Base-by-base conservation (phyloP, 1,284 basidiomycete genomes). In the Microbotryomycetes sp. region DNA sequence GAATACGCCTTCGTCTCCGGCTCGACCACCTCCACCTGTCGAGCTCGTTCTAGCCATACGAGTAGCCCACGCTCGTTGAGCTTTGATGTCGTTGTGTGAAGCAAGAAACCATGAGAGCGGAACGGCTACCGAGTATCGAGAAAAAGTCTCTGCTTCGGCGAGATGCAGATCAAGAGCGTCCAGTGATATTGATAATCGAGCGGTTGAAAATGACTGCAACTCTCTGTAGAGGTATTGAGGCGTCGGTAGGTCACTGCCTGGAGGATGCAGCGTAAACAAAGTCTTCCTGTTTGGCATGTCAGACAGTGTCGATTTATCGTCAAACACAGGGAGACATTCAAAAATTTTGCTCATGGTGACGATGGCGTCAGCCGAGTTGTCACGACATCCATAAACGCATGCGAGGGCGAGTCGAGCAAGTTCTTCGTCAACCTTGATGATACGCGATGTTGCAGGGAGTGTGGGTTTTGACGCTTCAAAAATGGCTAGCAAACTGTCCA, bases 401-500 rank as follows among this genome's bases (percentile, higher is more conserved):
- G 92, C 87, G 9, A 96, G 82, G 0, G 92, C 90, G 4, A 96
- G 76, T 12, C 87, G 83, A 15, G 85, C 89, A 71, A 92, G 84
- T 65, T 89, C 88, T 71, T 88, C 83, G 70, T 96, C 89, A 63
- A 85, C 81, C 64, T 84, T 83, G 65, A 97, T 82, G 47, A 94
- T 78, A 25, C 92, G 83, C 63, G 86, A 84, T 0, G 82, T 75
- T 3, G 76, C 65, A 1, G 86, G 81, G 28, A 91, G 77, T 0
- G 89, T 93, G 6, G 92, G 90, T 73, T 94, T 96, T 7, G 89
- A 92, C 1, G 86, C 84, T 71, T 92, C 87, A 71, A 94, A 91
- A 46, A 96, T 80, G 6, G 87, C 81, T 0, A 86, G 84, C 5
- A 83, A 82, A 31, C 85, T 81, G 3, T 84, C 77, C 22, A 94